These are phyloP conservation scores for Paracamarosporium sp. DNA, from an alignment of 2,329 filamentous ascomycete species.

Conservation along the genomic window DNA sequence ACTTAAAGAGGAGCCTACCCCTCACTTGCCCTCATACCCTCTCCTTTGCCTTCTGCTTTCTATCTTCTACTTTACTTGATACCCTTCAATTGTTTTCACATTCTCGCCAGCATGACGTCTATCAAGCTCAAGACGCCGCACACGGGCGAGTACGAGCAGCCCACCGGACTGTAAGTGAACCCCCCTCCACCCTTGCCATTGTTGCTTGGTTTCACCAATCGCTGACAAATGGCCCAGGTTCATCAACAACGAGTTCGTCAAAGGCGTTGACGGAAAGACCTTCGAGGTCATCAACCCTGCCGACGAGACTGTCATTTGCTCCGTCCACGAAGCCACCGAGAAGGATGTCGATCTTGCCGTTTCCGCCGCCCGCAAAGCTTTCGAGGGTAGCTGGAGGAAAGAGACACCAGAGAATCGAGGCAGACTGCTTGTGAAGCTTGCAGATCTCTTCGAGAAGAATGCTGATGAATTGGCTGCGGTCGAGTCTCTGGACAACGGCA, in stretches of 20 bases:
- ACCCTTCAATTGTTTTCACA: slow-evolving; percentile 28
- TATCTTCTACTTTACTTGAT: slow-evolving; percentile 22
- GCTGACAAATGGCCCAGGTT: slow-evolving; percentile 61
- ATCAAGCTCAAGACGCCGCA: slow-evolving; percentile 72
- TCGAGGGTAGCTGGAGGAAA: slow-evolving; percentile 74
- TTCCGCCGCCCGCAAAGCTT: slow-evolving; percentile 82
- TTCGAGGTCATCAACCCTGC: slow-evolving; percentile 92
- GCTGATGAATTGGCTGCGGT: slow-evolving; percentile 77
- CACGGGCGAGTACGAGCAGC: slow-evolving; percentile 65
- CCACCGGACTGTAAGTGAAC: slow-evolving; percentile 59
- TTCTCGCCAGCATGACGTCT: slow-evolving; percentile 53
- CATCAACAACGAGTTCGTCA: slow-evolving; percentile 93
- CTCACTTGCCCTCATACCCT: slow-evolving; percentile 17
- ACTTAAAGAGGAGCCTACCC: slow-evolving; percentile 26
- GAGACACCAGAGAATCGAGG: slow-evolving; percentile 75
- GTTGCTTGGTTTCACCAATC: slow-evolving; percentile 12
- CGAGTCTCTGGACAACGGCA: slow-evolving; percentile 89
- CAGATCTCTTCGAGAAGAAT: slow-evolving; percentile 82
- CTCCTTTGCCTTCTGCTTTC: slow-evolving; percentile 23
- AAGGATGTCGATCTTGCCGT: slow-evolving; percentile 86
- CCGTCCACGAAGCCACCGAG: slow-evolving; percentile 84
- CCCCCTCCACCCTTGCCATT: slow-evolving; percentile 8
- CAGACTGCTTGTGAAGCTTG: slow-evolving; percentile 74
- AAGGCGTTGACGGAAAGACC: slow-evolving; percentile 82
- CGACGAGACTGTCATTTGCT: slow-evolving; percentile 83